phyloP scores from a whole-genome alignment of 352 stramenopile species.

The Globisporangium paroecandrum region DNA sequence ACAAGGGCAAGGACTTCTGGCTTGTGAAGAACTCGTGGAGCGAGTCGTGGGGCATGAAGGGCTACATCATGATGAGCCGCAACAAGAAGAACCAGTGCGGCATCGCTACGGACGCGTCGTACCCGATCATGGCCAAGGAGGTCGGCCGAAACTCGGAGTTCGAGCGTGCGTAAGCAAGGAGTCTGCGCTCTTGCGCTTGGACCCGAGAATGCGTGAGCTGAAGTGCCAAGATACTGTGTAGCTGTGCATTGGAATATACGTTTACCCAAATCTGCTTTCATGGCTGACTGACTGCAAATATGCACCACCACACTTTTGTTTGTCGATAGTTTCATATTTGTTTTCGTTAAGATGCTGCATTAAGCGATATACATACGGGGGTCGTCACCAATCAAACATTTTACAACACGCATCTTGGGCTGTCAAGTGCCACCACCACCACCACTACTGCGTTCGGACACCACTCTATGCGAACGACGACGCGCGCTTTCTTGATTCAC shows the following conservation, averaged over 20 bases:
- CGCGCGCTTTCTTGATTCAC: conserved; percentile 15
- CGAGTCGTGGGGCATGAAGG: conserved; percentile 81
- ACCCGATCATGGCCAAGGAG: conserved; percentile 46
- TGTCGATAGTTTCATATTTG: neutral
- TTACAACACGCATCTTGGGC: neutral
- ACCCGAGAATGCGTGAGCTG: neutral
- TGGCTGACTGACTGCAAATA: neutral
- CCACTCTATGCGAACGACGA: conserved; percentile 13
- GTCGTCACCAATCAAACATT: conserved; percentile 10
- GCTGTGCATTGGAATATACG: neutral
- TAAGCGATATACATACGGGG: conserved; percentile 8
- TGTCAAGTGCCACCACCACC: neutral
- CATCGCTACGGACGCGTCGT: conserved; percentile 87
- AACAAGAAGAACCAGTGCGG: conserved; percentile 92
- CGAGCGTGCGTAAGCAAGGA: neutral
- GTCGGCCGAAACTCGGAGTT: conserved; percentile 7
- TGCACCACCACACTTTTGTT: neutral
- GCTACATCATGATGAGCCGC: conserved; percentile 83
- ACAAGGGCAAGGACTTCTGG: conserved; percentile 91
- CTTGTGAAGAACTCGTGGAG: conserved; percentile 95
- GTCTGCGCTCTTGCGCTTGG: too few relatives aligned
- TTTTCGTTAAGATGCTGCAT: conserved; percentile 4
- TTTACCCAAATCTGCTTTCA: neutral
- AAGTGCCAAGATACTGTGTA: neutral
- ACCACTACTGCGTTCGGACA: neutral